phyloP scores from a whole-genome alignment of 257 asterid genomes.

The Mentha longifolia region DNA sequence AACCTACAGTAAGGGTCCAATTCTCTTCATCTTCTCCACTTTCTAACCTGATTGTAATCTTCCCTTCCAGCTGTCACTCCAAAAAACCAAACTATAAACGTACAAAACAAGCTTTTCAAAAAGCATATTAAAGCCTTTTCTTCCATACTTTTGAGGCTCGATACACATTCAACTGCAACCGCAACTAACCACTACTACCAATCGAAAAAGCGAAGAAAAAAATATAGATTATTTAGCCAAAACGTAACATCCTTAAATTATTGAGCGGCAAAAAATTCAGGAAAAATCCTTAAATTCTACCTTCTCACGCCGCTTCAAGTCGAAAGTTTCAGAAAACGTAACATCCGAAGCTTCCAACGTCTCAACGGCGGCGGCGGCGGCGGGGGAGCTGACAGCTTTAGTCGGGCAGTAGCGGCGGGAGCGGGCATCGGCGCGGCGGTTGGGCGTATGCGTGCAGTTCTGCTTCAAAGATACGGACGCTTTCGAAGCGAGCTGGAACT shows the following conservation, averaged over 20 bases:
- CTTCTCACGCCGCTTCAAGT: constrained; percentile 56
- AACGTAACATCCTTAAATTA: too few species aligned
- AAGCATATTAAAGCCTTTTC: neutral
- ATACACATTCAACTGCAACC: too few species aligned
- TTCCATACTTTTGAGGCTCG: neutral
- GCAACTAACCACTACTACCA: too few species aligned
- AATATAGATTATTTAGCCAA: too few species aligned
- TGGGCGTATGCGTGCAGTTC: constrained; percentile 43
- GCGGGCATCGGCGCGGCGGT: constrained; percentile 37
- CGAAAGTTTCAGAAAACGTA: constrained; percentile 46
- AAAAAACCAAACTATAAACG: constrained; percentile 32
- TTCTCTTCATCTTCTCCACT: constrained; percentile 53
- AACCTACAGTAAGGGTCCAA: constrained; percentile 82
- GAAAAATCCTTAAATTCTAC: constrained; percentile 32
- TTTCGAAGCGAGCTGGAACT: constrained; percentile 31
- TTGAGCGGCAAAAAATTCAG: too few species aligned
- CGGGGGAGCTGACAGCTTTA: constrained; percentile 51
- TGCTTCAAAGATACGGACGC: constrained; percentile 34
- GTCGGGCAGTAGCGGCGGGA: constrained; percentile 43
- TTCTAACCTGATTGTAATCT: constrained; percentile 70
- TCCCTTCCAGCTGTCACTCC: constrained; percentile 78
- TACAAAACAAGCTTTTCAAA: neutral
- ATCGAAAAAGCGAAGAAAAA: too few species aligned
- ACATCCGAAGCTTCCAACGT: constrained; percentile 51
- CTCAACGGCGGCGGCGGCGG: constrained; percentile 50